Percentiles rank a stretch among this genome's conserved stretches.
Evolutionary conservation across 1,284 basidiomycete species (phyloP).

Genomic region (Tremellales sp.): DNA sequence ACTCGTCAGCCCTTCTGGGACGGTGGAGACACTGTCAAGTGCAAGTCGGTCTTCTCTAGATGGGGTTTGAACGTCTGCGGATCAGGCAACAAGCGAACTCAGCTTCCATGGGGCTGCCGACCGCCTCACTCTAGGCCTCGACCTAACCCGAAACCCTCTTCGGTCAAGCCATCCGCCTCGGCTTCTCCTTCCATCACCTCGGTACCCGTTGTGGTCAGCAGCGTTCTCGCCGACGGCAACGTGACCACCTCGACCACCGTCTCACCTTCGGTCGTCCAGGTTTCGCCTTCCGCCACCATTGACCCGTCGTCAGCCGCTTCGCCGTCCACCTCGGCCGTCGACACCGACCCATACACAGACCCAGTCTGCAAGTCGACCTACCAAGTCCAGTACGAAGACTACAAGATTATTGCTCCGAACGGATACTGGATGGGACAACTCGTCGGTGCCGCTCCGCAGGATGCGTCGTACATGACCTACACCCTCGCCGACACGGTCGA

Average conservation of each 20-base stretch:
- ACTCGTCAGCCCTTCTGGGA: slow-evolving; percentile 16
- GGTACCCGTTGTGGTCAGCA: not conserved
- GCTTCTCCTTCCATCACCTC: slow-evolving; percentile 7
- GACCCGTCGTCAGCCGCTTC: slow-evolving; percentile 3
- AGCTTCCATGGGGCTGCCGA: slow-evolving; percentile 20
- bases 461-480: slow-evolving; percentile 35
- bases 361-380: slow-evolving; percentile 21
- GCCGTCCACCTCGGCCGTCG: not conserved
- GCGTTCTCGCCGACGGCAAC: not conserved
- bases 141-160: slow-evolving; percentile 1
- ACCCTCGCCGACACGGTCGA: slow-evolving; percentile 24
- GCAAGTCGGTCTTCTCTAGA: slow-evolving; percentile 6
- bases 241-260: not conserved
- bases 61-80: slow-evolving; percentile 23
- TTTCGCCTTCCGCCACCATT: slow-evolving; percentile 5
- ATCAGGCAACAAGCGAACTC: slow-evolving; percentile 20
- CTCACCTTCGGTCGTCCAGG: not conserved
- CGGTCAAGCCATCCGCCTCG: slow-evolving; percentile 6
- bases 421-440: slow-evolving; percentile 25
- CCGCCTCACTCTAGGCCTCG: slow-evolving; percentile 19
- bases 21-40: slow-evolving; percentile 21
- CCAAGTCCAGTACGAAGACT: slow-evolving; percentile 25
- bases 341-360: slow-evolving; percentile 13
- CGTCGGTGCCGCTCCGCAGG: slow-evolving; percentile 26
- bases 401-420: slow-evolving; percentile 27